phyloP scores from a whole-genome alignment of 768 basidiomycete species.

The Trametes sanguinea region DNA sequence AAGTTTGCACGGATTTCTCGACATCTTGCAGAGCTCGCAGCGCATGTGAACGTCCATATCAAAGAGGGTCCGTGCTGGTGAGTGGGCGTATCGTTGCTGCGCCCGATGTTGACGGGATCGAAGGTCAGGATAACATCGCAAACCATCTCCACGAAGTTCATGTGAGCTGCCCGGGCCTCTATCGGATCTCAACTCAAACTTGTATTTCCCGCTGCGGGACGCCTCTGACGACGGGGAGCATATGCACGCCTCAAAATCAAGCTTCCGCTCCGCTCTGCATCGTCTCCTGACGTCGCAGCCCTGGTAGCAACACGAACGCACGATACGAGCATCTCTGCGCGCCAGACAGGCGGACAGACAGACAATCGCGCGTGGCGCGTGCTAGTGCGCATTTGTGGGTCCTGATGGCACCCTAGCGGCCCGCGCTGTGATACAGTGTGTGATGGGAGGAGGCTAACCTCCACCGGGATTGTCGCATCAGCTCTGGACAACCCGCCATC shows the following conservation, averaged over 20 bases:
- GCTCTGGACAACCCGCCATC: neutral
- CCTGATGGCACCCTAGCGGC: neutral
- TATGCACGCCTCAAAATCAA: no score
- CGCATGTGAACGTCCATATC: neutral
- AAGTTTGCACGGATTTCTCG: no score
- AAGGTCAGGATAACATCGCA: neutral
- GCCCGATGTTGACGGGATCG: neutral
- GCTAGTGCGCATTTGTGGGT: slow-evolving; percentile 7
- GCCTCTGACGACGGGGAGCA: no score
- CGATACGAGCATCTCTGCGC: neutral
- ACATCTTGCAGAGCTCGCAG: no score
- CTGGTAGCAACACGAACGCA: neutral
- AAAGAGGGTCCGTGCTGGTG: neutral
- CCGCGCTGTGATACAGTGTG: neutral
- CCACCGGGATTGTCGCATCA: slow-evolving; percentile 1
- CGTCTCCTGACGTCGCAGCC: neutral
- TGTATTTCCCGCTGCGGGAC: no score
- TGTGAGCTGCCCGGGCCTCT: neutral
- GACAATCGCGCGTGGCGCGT: neutral
- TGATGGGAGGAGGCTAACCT: neutral
- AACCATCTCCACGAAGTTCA: neutral
- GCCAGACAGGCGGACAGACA: no score
- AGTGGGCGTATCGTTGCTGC: neutral
- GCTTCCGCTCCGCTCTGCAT: neutral
- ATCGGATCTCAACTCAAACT: neutral